Conservation (phyloP, 768 basidiomycete species). For the Megacollybia marginata region DNA sequence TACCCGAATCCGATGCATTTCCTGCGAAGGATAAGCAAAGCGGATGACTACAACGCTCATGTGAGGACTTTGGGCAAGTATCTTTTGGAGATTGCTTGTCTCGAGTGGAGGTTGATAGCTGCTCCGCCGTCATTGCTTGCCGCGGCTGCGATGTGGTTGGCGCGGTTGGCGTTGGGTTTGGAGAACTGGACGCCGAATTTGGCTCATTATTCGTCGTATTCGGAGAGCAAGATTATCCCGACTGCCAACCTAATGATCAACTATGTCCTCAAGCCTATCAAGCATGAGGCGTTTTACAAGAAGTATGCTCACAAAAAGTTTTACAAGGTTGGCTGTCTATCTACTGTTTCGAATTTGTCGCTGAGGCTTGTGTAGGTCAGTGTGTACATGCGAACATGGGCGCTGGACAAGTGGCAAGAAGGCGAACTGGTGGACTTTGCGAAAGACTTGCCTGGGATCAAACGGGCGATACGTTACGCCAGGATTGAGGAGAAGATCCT, state of each 20-base stretch:
- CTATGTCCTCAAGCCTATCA: slow-evolving; percentile 68
- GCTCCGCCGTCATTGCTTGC: slow-evolving; percentile 74
- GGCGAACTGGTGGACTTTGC: slow-evolving; percentile 48
- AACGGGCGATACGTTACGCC: slow-evolving; percentile 42
- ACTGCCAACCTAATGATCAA: slow-evolving; percentile 84
- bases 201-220: slow-evolving; percentile 82
- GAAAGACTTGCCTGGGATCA: slow-evolving; percentile 52
- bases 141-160: slow-evolving; percentile 83
- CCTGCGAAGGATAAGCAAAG: slow-evolving; percentile 85
- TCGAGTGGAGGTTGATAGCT: slow-evolving; percentile 74
- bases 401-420: slow-evolving; percentile 66
- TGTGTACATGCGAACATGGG: slow-evolving; percentile 81
- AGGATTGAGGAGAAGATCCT: slow-evolving; percentile 12
- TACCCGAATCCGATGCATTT: slow-evolving; percentile 88
- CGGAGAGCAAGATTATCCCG: slow-evolving; percentile 72
- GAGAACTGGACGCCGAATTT: slow-evolving; percentile 83
- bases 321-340: slow-evolving; percentile 54
- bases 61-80: slow-evolving; percentile 87
- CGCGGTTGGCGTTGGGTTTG: slow-evolving; percentile 68
- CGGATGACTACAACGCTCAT: slow-evolving; percentile 83
- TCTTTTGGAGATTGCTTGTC: slow-evolving; percentile 75
- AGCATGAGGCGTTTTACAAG: slow-evolving; percentile 74
- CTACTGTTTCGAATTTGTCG: background rate
- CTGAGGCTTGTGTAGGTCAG: slow-evolving; percentile 49
- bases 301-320: slow-evolving; percentile 85